A percentile compares a stretch with the other conserved stretches of the same genome.
phyloP scores from a whole-genome alignment of 345 rosid genomes.

The Diplotaxis tenuifolia region DNA sequence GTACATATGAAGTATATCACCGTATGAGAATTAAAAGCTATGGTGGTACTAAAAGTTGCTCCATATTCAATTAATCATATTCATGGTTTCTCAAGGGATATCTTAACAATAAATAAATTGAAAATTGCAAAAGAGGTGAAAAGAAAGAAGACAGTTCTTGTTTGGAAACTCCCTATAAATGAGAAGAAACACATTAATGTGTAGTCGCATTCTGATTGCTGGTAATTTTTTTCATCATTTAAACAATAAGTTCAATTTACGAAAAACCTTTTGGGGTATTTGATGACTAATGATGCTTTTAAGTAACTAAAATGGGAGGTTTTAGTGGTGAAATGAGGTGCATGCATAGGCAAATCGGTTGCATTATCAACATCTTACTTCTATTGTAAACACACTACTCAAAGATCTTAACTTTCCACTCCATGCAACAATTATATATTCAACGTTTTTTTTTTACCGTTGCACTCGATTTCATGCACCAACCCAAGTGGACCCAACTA shows the following conservation, averaged over 20 bases:
- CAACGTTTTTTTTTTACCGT: constrained; percentile 8
- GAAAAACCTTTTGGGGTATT: constrained; percentile 9
- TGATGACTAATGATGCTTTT: too few species aligned
- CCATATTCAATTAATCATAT: too few species aligned
- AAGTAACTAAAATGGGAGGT: not conserved
- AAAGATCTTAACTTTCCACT: constrained; percentile 3
- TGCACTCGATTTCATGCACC: constrained; percentile 28
- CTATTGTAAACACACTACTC: constrained; percentile 15
- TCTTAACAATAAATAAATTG: too few species aligned
- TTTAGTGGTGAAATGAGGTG: not conserved
- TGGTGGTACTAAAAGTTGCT: not conserved
- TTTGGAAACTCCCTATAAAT: too few species aligned
- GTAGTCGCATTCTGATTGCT: too few species aligned
- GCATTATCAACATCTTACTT: constrained; percentile 2
- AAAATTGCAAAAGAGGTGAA: too few species aligned
- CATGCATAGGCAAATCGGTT: not conserved
- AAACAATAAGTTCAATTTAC: not conserved
- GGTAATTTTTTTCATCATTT: too few species aligned
- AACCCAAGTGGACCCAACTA: constrained; percentile 26
- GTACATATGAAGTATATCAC: too few species aligned
- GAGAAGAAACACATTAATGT: too few species aligned
- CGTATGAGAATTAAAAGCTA: not conserved
- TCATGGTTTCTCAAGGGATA: too few species aligned
- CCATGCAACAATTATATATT: not conserved
- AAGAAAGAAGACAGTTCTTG: too few species aligned